Conservation (phyloP, 305 asterid genomes). For the Ajuga reptans region DNA sequence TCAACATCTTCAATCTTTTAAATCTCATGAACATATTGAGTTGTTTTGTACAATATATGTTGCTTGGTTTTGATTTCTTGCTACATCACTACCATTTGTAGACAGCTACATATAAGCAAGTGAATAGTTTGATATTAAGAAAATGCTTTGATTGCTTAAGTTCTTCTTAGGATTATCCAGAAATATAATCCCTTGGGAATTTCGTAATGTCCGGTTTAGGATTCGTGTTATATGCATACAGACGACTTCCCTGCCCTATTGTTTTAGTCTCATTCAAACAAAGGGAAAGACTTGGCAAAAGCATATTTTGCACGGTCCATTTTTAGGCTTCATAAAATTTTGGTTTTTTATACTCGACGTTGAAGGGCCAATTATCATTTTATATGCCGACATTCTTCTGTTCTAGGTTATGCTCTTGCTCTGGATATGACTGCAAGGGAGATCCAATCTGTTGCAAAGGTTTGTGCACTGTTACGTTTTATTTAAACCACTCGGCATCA, state of each 20-base stretch:
- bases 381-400: background rate
- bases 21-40: background rate
- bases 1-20: no score
- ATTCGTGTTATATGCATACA: background rate
- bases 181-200: background rate
- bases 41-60: background rate
- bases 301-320: background rate
- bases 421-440: conserved; percentile 98
- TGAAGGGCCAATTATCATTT: background rate
- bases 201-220: background rate
- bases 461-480: conserved; percentile 28
- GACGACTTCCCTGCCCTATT: background rate
- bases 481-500: background rate
- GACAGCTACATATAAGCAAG: background rate
- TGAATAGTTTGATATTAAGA: background rate
- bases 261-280: background rate
- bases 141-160: conserved; percentile 1
- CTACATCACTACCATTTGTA: background rate
- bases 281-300: background rate
- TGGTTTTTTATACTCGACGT: background rate
- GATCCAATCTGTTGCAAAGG: conserved; percentile 81
- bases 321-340: background rate
- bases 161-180: background rate
- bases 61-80: background rate
- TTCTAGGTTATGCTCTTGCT: conserved; percentile 90